phyloP scores from a whole-genome alignment of 345 rosid species.

The Chamaenerion angustifolium region DNA sequence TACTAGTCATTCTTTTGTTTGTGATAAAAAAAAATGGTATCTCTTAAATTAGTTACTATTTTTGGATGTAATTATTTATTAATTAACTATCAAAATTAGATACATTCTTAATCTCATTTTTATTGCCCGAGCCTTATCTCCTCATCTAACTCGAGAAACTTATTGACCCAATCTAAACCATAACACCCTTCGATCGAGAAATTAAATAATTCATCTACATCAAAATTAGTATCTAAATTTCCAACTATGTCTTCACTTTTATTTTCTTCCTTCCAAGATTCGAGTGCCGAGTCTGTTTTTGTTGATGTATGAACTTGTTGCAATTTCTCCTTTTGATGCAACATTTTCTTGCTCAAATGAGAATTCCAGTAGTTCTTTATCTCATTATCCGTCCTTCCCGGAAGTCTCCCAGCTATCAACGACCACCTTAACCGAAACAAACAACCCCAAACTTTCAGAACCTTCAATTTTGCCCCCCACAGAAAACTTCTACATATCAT shows the following conservation, averaged over 20 bases:
- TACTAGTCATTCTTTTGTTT: no score
- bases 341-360: slow-evolving; percentile 45
- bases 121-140: slow-evolving; percentile 12
- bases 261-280: neutral
- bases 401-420: slow-evolving; percentile 59
- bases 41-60: no score
- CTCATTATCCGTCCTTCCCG: slow-evolving; percentile 60
- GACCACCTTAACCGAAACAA: slow-evolving; percentile 31
- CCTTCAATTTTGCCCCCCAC: no score
- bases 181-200: slow-evolving; percentile 22
- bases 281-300: neutral
- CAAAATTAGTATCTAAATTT: slow-evolving; percentile 14
- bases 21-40: no score
- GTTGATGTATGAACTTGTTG: neutral
- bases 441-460: neutral
- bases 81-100: no score
- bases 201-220: slow-evolving; percentile 25
- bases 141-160: slow-evolving; percentile 27
- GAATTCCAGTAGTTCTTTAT: slow-evolving; percentile 67
- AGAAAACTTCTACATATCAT: neutral
- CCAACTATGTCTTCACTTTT: neutral
- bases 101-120: neutral
- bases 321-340: slow-evolving; percentile 14
- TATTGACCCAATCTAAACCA: slow-evolving; percentile 35
- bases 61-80: no score